A percentile compares a stretch with the other conserved stretches of the same genome.
phyloP scores from a whole-genome alignment of 108 stramenopile genomes.

The Thalassiosira profunda region DNA sequence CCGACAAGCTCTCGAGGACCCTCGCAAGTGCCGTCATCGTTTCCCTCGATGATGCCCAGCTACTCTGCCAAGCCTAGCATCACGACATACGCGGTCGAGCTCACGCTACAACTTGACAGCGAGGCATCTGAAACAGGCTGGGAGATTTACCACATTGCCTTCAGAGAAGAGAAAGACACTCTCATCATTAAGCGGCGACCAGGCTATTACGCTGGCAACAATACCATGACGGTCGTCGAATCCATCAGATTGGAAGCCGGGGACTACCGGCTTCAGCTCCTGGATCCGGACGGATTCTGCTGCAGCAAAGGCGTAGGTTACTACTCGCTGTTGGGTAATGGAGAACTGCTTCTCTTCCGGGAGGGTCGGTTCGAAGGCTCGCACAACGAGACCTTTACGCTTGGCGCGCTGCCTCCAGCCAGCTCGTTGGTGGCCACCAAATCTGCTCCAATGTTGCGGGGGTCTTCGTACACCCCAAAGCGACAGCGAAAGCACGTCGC shows the following conservation, averaged over 20 bases:
- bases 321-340: not conserved
- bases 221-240: slow-evolving; percentile 6
- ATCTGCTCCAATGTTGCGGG: too few species aligned
- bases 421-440: too few species aligned
- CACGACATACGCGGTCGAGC: not conserved
- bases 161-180: too few species aligned
- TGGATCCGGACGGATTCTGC: slow-evolving; percentile 20
- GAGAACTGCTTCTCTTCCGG: not conserved
- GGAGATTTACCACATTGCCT: not conserved
- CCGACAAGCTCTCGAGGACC: not conserved
- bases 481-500: too few species aligned
- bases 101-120: slow-evolving; percentile 3
- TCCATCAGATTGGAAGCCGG: slow-evolving; percentile 4
- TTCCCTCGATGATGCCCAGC: slow-evolving; percentile 13
- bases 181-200: slow-evolving; percentile 7
- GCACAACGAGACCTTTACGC: slow-evolving; percentile 5
- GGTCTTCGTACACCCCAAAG: too few species aligned
- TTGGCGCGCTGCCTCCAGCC: slow-evolving; percentile 13
- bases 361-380: slow-evolving; percentile 4
- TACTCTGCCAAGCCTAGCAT: not conserved
- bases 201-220: slow-evolving; percentile 7
- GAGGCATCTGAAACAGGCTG: slow-evolving; percentile 1
- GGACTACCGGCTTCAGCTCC: slow-evolving; percentile 1
- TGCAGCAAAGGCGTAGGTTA: slow-evolving; percentile 9
- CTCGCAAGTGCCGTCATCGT: not conserved